phyloP scores from a whole-genome alignment of 176 grass and related monocot species.

The Leersia perrieri region DNA sequence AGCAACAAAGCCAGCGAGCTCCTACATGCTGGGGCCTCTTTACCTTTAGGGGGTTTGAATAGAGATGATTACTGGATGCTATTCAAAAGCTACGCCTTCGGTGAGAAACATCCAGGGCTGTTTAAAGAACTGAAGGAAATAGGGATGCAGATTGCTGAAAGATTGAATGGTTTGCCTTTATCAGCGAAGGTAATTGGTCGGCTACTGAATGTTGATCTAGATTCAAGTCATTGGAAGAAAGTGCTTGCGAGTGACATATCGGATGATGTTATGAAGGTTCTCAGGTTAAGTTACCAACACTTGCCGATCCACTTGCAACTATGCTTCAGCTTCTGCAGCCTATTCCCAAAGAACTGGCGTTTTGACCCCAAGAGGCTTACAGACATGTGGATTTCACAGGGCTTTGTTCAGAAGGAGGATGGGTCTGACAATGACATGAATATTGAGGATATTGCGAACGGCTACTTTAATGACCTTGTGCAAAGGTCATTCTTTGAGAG shows the following conservation, averaged over 20 bases:
- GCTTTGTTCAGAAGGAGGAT: slow-evolving; percentile 49
- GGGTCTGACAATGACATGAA: slow-evolving; percentile 3
- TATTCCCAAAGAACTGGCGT: slow-evolving; percentile 53
- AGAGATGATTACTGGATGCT: slow-evolving; percentile 53
- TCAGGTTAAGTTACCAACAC: slow-evolving; percentile 61
- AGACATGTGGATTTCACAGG: slow-evolving; percentile 71
- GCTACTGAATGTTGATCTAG: slow-evolving; percentile 44
- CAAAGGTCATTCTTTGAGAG: slow-evolving; percentile 61
- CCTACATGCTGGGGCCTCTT: slow-evolving; percentile 18
- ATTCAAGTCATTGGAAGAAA: slow-evolving; percentile 44
- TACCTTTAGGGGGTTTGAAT: slow-evolving; percentile 46
- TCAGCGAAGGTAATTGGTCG: slow-evolving; percentile 55
- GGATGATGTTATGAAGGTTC: slow-evolving; percentile 59
- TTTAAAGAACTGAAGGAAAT: slow-evolving; percentile 47
- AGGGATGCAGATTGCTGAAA: slow-evolving; percentile 42
- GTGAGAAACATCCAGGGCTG: slow-evolving; percentile 24
- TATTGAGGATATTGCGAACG: slow-evolving; percentile 32
- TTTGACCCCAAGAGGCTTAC: slow-evolving; percentile 41
- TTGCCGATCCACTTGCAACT: slow-evolving; percentile 48
- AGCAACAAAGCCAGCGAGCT: slow-evolving; percentile 29
- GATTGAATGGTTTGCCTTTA: slow-evolving; percentile 57
- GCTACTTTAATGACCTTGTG: slow-evolving; percentile 49
- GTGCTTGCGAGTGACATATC: slow-evolving; percentile 55
- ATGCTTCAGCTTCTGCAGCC: slow-evolving; percentile 67
- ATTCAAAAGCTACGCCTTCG: slow-evolving; percentile 43